A percentile compares a stretch with the other conserved stretches of the same genome.
Conservation (phyloP, 1,139 yeast species). For the Pichia sp. region DNA sequence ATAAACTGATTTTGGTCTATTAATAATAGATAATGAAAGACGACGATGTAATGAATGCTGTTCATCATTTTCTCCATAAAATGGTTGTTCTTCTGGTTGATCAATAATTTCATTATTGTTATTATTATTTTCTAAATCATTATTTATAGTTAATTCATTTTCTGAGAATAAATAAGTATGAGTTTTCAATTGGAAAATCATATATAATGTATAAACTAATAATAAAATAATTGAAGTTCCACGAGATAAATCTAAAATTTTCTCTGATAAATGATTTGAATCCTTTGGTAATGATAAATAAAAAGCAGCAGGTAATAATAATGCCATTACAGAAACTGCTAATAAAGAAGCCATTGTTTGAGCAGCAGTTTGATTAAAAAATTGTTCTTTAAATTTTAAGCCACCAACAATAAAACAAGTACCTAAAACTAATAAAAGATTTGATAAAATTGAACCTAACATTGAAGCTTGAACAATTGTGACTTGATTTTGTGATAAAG, state of each 20-base stretch:
- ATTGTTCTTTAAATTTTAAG: conserved; percentile 73
- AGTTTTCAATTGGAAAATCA: conserved; percentile 82
- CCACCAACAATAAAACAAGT: conserved; percentile 95
- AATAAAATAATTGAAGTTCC: conserved; percentile 79
- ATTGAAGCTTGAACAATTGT: conserved; percentile 94
- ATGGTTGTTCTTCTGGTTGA: not conserved
- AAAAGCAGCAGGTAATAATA: conserved; percentile 93
- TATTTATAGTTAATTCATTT: not conserved
- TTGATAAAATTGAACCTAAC: conserved; percentile 90
- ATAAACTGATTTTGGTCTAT: conserved; percentile 27
- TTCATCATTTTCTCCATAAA: conserved; percentile 1
- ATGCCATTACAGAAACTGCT: conserved; percentile 84
- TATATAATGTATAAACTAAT: conserved; percentile 68
- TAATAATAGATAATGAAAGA: conserved; percentile 19
- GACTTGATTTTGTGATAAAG: conserved; percentile 76
- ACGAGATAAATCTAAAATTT: conserved; percentile 71
- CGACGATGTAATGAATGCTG: conserved; percentile 11
- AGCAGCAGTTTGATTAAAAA: conserved; percentile 92
- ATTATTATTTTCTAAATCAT: not conserved
- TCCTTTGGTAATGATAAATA: conserved; percentile 67
- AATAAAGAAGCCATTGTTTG: conserved; percentile 93
- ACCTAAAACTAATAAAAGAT: conserved; percentile 84
- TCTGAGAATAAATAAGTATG: conserved; percentile 62
- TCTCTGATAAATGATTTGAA: conserved; percentile 35
- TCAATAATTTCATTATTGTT: not conserved